Conservation (phyloP, 2,329 filamentous ascomycete species). For the Volutella citrinella region DNA sequence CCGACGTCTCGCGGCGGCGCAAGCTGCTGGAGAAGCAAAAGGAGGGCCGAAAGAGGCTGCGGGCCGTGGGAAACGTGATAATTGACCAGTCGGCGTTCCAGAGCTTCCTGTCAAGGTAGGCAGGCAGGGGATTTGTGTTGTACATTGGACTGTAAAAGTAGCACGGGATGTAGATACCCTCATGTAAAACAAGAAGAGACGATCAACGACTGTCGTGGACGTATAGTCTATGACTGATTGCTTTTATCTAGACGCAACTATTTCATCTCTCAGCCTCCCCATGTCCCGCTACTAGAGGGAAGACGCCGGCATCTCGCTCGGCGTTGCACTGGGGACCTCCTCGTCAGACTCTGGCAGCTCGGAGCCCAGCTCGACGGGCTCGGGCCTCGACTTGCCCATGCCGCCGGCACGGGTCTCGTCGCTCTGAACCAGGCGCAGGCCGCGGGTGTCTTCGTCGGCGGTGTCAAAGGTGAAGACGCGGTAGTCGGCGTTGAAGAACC, state of each 20-base stretch:
- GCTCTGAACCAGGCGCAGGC: constrained; percentile 42
- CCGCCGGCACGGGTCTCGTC: constrained; percentile 35
- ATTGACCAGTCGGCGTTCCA: constrained; percentile 97
- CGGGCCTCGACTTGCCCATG: constrained; percentile 32
- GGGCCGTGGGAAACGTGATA: constrained; percentile 83
- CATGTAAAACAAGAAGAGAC: no score
- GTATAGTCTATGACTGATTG: no score
- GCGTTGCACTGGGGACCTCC: constrained; percentile 3
- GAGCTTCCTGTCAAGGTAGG: constrained; percentile 78
- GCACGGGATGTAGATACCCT: no score
- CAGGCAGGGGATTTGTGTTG: no score
- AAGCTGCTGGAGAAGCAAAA: constrained; percentile 97
- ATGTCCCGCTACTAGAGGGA: no score
- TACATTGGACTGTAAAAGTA: no score
- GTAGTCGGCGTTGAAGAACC: constrained; percentile 62
- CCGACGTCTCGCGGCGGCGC: constrained; percentile 75
- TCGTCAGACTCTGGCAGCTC: constrained; percentile 34
- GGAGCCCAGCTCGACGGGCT: constrained; percentile 36
- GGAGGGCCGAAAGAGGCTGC: constrained; percentile 83
- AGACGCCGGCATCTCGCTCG: no score
- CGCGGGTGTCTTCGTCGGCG: constrained; percentile 20
- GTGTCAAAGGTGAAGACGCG: constrained; percentile 56
- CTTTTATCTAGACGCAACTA: no score
- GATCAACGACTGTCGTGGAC: no score
- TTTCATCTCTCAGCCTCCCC: no score